A percentile compares a stretch with the other conserved stretches of the same genome.
Conservation (phyloP, 805 yeast species). For the Spathaspora girioi region DNA sequence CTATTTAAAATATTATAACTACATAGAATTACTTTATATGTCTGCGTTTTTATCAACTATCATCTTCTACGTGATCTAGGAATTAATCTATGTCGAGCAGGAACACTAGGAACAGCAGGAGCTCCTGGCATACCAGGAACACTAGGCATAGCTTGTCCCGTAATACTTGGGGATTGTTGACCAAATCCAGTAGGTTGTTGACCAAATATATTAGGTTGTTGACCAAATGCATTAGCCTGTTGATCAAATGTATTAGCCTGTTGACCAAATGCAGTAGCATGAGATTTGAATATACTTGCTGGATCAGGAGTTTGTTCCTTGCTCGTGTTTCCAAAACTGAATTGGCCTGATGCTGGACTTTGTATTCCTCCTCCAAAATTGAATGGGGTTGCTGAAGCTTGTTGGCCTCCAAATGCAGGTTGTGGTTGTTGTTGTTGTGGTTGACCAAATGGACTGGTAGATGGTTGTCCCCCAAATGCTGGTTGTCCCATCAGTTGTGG, state of each 20-base stretch:
- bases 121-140: conserved; percentile 4
- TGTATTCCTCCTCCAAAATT: background rate
- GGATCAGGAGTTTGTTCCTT: conserved; percentile 30
- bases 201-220: too few species aligned
- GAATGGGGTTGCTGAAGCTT: background rate
- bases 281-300: conserved; percentile 20
- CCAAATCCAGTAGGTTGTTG: too few species aligned
- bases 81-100: background rate
- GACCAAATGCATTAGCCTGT: too few species aligned
- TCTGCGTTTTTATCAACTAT: background rate
- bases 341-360: background rate
- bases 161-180: background rate
- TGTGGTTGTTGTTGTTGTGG: background rate
- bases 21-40: too few species aligned
- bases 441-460: background rate
- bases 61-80: background rate
- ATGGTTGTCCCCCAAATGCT: background rate
- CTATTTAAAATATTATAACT: background rate
- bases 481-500: background rate
- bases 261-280: background rate
- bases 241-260: too few species aligned
- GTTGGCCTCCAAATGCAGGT: conserved; percentile 5
- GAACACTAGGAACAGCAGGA: conserved; percentile 6
- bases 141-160: conserved; percentile 1
- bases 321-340: background rate